Conservation (phyloP, 2,329 filamentous ascomycete genomes). For the Bimuria novae-zelandiae region DNA sequence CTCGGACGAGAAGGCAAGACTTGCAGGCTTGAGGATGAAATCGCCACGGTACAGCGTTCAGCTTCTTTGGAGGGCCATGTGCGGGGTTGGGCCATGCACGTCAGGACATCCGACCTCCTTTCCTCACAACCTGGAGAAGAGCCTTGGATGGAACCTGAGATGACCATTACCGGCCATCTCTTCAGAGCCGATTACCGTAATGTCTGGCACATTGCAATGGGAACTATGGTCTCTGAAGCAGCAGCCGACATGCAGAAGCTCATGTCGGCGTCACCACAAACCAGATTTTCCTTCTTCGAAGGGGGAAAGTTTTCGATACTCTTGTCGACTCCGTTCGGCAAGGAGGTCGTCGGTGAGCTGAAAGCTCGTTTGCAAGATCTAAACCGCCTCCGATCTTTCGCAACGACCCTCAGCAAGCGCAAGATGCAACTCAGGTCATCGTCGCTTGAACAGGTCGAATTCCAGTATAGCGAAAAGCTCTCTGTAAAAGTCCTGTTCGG, state of each 20-base stretch:
- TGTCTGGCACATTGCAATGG: conserved; percentile 48
- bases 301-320: conserved; percentile 67
- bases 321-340: conserved; percentile 63
- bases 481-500: conserved; percentile 63
- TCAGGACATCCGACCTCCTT: conserved; percentile 37
- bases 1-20: conserved; percentile 29
- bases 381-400: conserved; percentile 71
- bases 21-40: conserved; percentile 24
- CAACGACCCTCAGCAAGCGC: conserved; percentile 65
- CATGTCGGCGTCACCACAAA: conserved; percentile 55
- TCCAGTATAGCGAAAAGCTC: conserved; percentile 67
- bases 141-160: conserved; percentile 34
- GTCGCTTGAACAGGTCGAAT: conserved; percentile 64
- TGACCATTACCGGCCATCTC: conserved; percentile 40
- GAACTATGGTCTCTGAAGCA: conserved; percentile 44
- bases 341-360: conserved; percentile 63
- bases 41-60: conserved; percentile 16
- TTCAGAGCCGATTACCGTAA: conserved; percentile 31
- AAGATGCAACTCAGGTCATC: conserved; percentile 62
- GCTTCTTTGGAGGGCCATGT: conserved; percentile 11
- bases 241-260: conserved; percentile 45
- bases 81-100: conserved; percentile 35
- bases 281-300: conserved; percentile 65
- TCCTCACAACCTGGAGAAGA: conserved; percentile 23
- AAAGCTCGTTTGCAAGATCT: conserved; percentile 67